A percentile compares a stretch with the other conserved stretches of the same genome.
Conservation (phyloP, 2,329 filamentous ascomycete genomes). For the Fusarium begoniae region DNA sequence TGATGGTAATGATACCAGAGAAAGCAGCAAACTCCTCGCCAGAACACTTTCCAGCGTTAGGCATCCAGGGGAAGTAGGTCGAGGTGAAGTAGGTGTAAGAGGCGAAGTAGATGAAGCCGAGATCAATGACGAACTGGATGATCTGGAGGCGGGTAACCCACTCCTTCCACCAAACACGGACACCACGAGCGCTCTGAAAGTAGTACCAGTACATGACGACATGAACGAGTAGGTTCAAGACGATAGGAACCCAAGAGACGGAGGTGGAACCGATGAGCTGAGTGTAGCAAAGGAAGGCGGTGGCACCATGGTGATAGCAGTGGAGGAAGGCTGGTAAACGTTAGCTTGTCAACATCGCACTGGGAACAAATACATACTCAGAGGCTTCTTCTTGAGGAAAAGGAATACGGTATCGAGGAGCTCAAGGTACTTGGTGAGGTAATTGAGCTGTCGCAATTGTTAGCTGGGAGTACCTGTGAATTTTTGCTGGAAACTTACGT, state of each 20-base stretch:
- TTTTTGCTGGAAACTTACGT: slow-evolving; percentile 68
- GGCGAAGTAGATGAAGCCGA: slow-evolving; percentile 98
- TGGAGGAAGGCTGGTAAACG: slow-evolving; percentile 82
- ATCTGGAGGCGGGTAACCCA: slow-evolving; percentile 99
- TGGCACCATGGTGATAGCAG: slow-evolving; percentile 98
- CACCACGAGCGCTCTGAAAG: slow-evolving; percentile 96
- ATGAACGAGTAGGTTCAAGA: slow-evolving; percentile 91
- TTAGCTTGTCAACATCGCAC: slow-evolving; percentile 41
- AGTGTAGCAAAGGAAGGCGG: slow-evolving; percentile 96
- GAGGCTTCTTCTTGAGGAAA: slow-evolving; percentile 98
- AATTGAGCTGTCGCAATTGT: slow-evolving; percentile 76
- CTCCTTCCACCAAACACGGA: slow-evolving; percentile 99
- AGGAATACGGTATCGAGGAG: slow-evolving; percentile 95
- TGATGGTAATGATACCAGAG: slow-evolving; percentile 89
- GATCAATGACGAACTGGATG: slow-evolving; percentile 95
- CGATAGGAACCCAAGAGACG: slow-evolving; percentile 95
- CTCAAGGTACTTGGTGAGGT: slow-evolving; percentile 97
- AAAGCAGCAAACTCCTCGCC: slow-evolving; percentile 98
- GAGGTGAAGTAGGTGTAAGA: slow-evolving; percentile 99
- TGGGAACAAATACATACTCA: slow-evolving; percentile 60
- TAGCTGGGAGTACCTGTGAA: slow-evolving; percentile 8
- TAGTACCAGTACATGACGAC: slow-evolving; percentile 99
- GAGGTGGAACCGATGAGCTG: slow-evolving; percentile 92
- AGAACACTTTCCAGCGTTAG: slow-evolving; percentile 85
- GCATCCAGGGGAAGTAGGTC: slow-evolving; percentile 86